These are phyloP conservation scores for Nematodospora valgi DNA, from an alignment of 805 yeast genomes.

Conservation along the genomic window DNA sequence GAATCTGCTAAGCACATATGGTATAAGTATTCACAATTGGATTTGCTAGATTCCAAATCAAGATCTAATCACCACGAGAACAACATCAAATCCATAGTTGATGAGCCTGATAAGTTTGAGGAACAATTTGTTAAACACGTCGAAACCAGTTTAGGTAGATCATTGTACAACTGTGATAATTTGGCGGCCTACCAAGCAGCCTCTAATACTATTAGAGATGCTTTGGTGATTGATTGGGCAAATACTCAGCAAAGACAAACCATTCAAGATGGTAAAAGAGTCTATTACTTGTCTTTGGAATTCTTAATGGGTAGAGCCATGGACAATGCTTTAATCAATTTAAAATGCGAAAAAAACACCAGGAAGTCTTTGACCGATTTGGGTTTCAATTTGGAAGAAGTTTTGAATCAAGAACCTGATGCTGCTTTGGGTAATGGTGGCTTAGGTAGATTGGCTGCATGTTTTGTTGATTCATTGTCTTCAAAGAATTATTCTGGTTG, in stretches of 20 bases:
- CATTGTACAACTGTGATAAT: conserved; percentile 86
- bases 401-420: conserved; percentile 83
- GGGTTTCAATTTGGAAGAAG: conserved; percentile 86
- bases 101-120: conserved; percentile 55
- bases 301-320: conserved; percentile 93
- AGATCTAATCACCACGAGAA: conserved; percentile 34
- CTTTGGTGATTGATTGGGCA: conserved; percentile 83
- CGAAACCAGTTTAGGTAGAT: conserved; percentile 88
- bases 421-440: conserved; percentile 97
- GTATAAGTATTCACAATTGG: conserved; percentile 61
- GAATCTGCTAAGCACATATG: conserved; percentile 71
- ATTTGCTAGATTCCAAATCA: conserved; percentile 15
- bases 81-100: conserved; percentile 11
- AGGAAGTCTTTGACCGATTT: conserved; percentile 49
- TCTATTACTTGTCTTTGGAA: conserved; percentile 83
- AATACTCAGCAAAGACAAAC: conserved; percentile 90
- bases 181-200: conserved; percentile 92
- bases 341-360: conserved; percentile 62
- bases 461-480: conserved; percentile 85
- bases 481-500: conserved; percentile 88
- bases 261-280: conserved; percentile 75
- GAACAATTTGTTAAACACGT: conserved; percentile 75
- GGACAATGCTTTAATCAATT: conserved; percentile 88
- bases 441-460: conserved; percentile 89
- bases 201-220: conserved; percentile 74